These are phyloP conservation scores for Thozetella sp. DNA, from an alignment of 495 filamentous ascomycete genomes.

Conservation along the genomic window DNA sequence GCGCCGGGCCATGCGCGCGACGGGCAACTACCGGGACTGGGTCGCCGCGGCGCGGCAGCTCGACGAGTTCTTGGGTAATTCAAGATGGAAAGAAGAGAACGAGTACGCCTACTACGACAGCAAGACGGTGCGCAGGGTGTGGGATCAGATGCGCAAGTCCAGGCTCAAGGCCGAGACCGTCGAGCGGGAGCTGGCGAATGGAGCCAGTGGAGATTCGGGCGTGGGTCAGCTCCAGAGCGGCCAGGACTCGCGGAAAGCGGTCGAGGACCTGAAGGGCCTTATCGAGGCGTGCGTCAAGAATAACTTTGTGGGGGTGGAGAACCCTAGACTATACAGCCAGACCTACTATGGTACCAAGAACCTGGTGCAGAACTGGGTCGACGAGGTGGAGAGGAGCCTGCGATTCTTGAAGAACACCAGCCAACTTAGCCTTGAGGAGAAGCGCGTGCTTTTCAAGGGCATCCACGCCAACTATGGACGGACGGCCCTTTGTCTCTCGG, in stretches of 20 bases:
- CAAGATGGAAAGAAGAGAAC: constrained; percentile 82
- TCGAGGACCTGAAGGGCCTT: constrained; percentile 74
- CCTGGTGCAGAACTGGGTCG: constrained; percentile 84
- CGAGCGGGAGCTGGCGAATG: constrained; percentile 25
- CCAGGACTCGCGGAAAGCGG: constrained; percentile 42
- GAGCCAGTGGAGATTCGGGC: constrained; percentile 17
- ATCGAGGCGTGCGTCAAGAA: constrained; percentile 94
- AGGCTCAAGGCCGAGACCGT: constrained; percentile 60
- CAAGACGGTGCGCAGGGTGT: constrained; percentile 74
- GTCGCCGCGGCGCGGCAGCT: constrained; percentile 72
- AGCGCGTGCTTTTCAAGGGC: constrained; percentile 83
- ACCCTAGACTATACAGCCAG: constrained; percentile 89
- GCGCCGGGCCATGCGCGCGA: constrained; percentile 66
- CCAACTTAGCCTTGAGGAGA: constrained; percentile 69
- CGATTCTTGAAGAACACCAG: constrained; percentile 67
- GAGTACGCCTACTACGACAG: constrained; percentile 96
- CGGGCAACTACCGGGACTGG: constrained; percentile 82
- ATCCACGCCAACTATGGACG: constrained; percentile 89
- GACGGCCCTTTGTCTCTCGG: constrained; percentile 89
- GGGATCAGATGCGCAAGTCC: constrained; percentile 67
- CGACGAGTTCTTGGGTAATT: constrained; percentile 81
- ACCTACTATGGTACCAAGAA: constrained; percentile 96
- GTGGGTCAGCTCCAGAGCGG: constrained; percentile 15
- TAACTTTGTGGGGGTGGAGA: constrained; percentile 96
- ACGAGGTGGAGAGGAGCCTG: constrained; percentile 73